Percentiles rank a stretch among this genome's conserved stretches.
Conservation (phyloP, 257 asterid species). For the Coffea eugenioides region DNA sequence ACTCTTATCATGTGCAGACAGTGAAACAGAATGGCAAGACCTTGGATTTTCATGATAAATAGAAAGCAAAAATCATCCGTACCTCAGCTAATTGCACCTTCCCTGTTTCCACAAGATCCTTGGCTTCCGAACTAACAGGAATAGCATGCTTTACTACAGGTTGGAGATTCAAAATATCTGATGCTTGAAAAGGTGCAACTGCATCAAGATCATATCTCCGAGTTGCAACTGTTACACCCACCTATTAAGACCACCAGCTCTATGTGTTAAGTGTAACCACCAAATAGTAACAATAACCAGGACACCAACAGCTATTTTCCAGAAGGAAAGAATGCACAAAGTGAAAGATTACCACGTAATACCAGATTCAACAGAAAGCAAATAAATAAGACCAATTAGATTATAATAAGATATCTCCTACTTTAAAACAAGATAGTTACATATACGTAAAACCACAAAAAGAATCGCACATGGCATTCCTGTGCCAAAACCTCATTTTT, state of each 20-base stretch:
- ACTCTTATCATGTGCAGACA: not conserved
- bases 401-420: too few relatives aligned
- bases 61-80: slow-evolving; percentile 14
- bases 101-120: slow-evolving; percentile 90
- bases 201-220: slow-evolving; percentile 72
- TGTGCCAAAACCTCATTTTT: not conserved
- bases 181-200: slow-evolving; percentile 68
- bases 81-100: slow-evolving; percentile 96
- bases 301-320: not conserved
- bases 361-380: not conserved
- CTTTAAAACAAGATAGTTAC: not conserved
- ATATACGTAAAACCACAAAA: not conserved
- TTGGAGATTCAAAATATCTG: slow-evolving; percentile 77
- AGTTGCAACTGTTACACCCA: slow-evolving; percentile 78
- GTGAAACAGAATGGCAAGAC: not conserved
- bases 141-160: slow-evolving; percentile 97
- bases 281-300: not conserved
- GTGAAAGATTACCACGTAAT: not conserved
- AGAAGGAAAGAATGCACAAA: not conserved
- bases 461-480: not conserved
- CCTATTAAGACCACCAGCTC: slow-evolving; percentile 43
- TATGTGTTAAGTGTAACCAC: slow-evolving; percentile 13
- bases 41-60: not conserved
- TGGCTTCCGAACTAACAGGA: slow-evolving; percentile 93
- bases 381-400: not conserved